Conservation (phyloP, 805 yeast species). For the Kuraishia ogatae region DNA sequence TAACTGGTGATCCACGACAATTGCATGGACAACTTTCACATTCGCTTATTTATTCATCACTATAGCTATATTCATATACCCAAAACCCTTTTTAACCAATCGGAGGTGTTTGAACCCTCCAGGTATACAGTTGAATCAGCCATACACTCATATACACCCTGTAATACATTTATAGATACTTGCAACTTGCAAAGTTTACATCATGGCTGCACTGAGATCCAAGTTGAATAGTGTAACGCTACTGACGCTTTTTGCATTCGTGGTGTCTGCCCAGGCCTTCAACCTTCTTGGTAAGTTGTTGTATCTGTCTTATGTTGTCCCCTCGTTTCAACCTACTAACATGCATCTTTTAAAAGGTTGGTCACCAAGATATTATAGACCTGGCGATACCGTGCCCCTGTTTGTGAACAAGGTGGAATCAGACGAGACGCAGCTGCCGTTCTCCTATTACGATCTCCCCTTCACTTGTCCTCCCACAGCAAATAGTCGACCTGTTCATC, state of each 20-base stretch:
- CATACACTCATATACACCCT: neutral
- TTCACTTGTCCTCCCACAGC: conserved; percentile 68
- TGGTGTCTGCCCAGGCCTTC: neutral
- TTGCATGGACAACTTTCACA: too few species aligned
- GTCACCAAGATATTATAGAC: conserved; percentile 27
- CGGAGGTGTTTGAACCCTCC: too few species aligned
- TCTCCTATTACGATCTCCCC: conserved; percentile 66
- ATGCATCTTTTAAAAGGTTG: conserved; percentile 10
- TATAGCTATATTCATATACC: too few species aligned
- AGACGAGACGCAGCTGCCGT: conserved; percentile 69
- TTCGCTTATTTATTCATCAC: too few species aligned
- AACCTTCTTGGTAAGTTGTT: neutral
- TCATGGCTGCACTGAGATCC: neutral
- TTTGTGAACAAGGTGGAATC: conserved; percentile 74
- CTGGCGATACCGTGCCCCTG: conserved; percentile 58
- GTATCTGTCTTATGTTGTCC: too few species aligned
- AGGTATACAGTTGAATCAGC: too few species aligned
- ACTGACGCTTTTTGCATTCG: neutral
- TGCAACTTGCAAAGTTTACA: neutral
- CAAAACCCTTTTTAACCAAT: too few species aligned
- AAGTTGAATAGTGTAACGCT: too few species aligned
- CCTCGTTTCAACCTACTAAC: too few species aligned
- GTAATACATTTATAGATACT: neutral
- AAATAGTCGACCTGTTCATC: conserved; percentile 47
- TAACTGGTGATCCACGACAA: too few species aligned